Percentiles rank a stretch among this genome's conserved stretches.
phyloP scores from a whole-genome alignment of 768 basidiomycete species.

The Amanita pseudoporphyria region DNA sequence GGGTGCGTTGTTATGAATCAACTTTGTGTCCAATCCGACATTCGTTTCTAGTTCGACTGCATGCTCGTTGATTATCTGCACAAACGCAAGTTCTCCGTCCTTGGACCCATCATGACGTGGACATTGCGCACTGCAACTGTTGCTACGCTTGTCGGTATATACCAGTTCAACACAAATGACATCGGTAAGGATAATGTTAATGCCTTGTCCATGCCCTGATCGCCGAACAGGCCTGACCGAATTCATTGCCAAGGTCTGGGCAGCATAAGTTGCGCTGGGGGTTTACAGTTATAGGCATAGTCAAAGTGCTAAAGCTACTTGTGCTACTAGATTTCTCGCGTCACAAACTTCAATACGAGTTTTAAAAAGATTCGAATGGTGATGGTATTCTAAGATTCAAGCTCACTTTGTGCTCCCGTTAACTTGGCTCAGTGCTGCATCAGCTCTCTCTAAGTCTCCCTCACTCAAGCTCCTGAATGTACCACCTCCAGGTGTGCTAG shows the following conservation, averaged over 20 bases:
- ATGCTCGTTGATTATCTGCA: slow-evolving; percentile 86
- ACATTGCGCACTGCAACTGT: slow-evolving; percentile 65
- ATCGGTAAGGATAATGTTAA: slow-evolving; percentile 51
- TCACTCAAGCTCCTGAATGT: slow-evolving; percentile 76
- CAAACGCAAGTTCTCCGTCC: slow-evolving; percentile 81
- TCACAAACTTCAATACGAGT: background rate
- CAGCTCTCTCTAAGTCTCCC: slow-evolving; percentile 77
- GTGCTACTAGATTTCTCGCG: background rate
- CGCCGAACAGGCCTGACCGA: slow-evolving; percentile 64
- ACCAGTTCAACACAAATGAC: slow-evolving; percentile 98
- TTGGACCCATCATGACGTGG: slow-evolving; percentile 71
- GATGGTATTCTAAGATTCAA: background rate
- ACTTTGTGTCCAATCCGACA: background rate
- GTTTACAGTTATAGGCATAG: background rate
- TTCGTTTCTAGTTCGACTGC: slow-evolving; percentile 52
- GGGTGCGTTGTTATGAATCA: slow-evolving; percentile 41
- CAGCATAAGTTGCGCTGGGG: slow-evolving; percentile 35
- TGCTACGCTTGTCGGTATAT: slow-evolving; percentile 80
- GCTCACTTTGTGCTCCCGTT: slow-evolving; percentile 14
- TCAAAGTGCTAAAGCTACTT: background rate
- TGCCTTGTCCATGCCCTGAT: background rate
- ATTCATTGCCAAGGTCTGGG: slow-evolving; percentile 75
- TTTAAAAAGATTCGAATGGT: background rate
- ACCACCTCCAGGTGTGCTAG: slow-evolving; percentile 83
- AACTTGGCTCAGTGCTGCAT: slow-evolving; percentile 70